Evolutionary conservation across 2,329 filamentous ascomycete species (phyloP).

Genomic region (Pseudocercospora fuligena): DNA sequence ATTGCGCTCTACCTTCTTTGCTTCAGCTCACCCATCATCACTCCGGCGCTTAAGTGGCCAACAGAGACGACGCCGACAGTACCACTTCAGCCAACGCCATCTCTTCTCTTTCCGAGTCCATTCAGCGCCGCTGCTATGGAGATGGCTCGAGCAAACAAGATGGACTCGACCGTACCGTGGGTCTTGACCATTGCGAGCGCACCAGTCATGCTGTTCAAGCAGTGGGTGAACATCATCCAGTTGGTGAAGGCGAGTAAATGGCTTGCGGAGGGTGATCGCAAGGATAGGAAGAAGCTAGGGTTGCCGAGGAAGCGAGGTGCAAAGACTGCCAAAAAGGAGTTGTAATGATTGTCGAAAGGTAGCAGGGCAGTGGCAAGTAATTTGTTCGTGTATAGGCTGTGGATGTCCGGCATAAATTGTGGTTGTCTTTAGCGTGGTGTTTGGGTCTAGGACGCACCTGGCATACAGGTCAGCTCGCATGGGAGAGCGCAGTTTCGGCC

Average conservation of each 20-base stretch:
- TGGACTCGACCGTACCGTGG: conserved; percentile 69
- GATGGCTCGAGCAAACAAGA: conserved; percentile 87
- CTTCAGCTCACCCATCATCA: conserved; percentile 88
- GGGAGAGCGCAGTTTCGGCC: neutral
- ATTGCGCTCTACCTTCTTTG: conserved; percentile 97
- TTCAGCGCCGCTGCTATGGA: conserved; percentile 93
- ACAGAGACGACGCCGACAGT: conserved; percentile 56
- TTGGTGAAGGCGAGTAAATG: conserved; percentile 90
- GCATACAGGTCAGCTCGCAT: neutral
- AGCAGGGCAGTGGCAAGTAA: neutral
- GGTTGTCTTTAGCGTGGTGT: conserved; percentile 9
- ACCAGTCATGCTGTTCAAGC: conserved; percentile 89
- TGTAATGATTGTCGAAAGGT: neutral
- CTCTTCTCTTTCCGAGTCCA: conserved; percentile 79
- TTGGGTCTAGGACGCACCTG: conserved; percentile 1
- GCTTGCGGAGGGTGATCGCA: conserved; percentile 84
- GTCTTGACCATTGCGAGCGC: conserved; percentile 78
- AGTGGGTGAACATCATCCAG: conserved; percentile 92
- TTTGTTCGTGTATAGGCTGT: neutral
- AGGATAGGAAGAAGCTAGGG: conserved; percentile 36
- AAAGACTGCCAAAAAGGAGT: conserved; percentile 15
- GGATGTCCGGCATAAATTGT: neutral
- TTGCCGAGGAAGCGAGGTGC: conserved; percentile 25
- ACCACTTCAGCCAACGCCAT: conserved; percentile 57
- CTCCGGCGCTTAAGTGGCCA: conserved; percentile 72